phyloP scores from a whole-genome alignment of 2,329 filamentous ascomycete genomes.

The Pseudonectria foliicola region DNA sequence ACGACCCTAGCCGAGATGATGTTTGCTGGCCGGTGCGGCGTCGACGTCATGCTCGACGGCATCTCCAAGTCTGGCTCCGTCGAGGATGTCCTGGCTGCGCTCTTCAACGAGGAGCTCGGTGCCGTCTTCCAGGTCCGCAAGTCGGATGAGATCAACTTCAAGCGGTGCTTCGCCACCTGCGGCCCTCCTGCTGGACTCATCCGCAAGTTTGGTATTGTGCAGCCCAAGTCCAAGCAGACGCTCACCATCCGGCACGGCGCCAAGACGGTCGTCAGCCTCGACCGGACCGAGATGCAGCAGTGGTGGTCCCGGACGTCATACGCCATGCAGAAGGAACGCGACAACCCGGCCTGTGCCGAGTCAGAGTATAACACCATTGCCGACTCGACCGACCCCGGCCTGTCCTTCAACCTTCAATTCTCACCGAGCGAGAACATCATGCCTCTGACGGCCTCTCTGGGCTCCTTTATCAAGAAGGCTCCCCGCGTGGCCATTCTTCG shows the following conservation, averaged over 20 bases:
- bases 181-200: slow-evolving; percentile 76
- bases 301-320: slow-evolving; percentile 85
- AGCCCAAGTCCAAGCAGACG: slow-evolving; percentile 62
- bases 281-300: slow-evolving; percentile 69
- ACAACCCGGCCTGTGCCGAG: slow-evolving; percentile 82
- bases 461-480: slow-evolving; percentile 46
- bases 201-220: slow-evolving; percentile 74
- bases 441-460: slow-evolving; percentile 44
- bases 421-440: slow-evolving; percentile 70
- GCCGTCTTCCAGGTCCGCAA: slow-evolving; percentile 93
- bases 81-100: slow-evolving; percentile 61
- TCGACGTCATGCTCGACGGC: slow-evolving; percentile 76
- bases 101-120: slow-evolving; percentile 96
- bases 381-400: slow-evolving; percentile 71
- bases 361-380: slow-evolving; percentile 69
- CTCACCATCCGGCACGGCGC: slow-evolving; percentile 68
- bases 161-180: slow-evolving; percentile 83
- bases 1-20: slow-evolving; percentile 95
- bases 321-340: slow-evolving; percentile 82
- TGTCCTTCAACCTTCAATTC: slow-evolving; percentile 78
- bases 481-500: slow-evolving; percentile 85
- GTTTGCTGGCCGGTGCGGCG: slow-evolving; percentile 88
- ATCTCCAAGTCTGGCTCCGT: slow-evolving; percentile 56
- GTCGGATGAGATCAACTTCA: slow-evolving; percentile 76
- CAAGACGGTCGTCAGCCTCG: slow-evolving; percentile 60